Base-by-base conservation (phyloP, 2,329 filamentous ascomycete species). In the Aspergillus fructus region DNA sequence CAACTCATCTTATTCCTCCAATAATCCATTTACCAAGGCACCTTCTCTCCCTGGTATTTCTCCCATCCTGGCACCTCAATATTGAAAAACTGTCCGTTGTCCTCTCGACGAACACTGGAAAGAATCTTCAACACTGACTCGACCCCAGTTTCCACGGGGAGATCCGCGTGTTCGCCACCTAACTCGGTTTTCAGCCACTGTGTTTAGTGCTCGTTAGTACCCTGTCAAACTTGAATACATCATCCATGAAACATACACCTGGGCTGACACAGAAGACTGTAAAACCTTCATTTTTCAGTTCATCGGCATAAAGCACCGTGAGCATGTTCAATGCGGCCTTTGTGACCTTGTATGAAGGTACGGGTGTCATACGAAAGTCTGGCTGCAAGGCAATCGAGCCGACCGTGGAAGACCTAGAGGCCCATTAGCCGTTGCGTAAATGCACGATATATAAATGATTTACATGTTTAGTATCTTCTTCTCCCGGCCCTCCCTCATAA, bases 241-340 rank as follows among this genome's bases (percentile, higher is more conserved):
- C 9, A 8, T 66, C 3, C 4, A 4, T 8, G 3, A 11, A 30
- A 17, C 76, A 51, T 72, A 81, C 79, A 5, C 79, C 79, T 1
- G 79, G 80, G 43, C 69, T 74, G 6, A 81, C 34, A 0, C 70
- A 66, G 11, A 78, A 58, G 43, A 80, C 65, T 0, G 72, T 77
- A 59, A 80, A 80, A 0, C 76, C 77, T 34, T 76, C 68, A 3
- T 72, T 57, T 0, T 47, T 70, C 15, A 72, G 70, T 71, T n/a
- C 42, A 3, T 59, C 55, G 1, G 64, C 56, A 17, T 66, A 66
- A 11, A 64, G 62, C 23, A 76, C 70, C 1, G 78, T 82, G 37
- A 83, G 62, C 68, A 77, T 76, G 58, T 81, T 80, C 59, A 81
- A 55, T 0, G 79, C 79, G 0, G 80, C 74, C 59, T 82, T 83